Evolutionary conservation across 495 filamentous ascomycete species (phyloP), one percentile per base, ranked within the genome.

Genomic region (Aspergillus campestris): DNA sequence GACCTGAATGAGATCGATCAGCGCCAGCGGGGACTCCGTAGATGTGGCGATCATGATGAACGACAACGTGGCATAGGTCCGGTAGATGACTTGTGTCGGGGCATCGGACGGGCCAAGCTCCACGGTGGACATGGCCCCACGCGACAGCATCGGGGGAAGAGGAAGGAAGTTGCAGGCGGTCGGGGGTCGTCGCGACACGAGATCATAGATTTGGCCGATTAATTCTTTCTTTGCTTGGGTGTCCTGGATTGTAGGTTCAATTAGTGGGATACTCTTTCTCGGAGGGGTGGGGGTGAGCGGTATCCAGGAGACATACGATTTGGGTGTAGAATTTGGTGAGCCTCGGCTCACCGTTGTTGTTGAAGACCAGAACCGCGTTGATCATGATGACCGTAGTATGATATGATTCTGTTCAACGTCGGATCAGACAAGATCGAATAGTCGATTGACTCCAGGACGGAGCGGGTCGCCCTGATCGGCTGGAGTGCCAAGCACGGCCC

Each of bases 291-390:
- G 10, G 9, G 35, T 6, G 28, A 41, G 10, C 31, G 30, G n/a
- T 28, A 24, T 8, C 35, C 48, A 43, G 30, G 32, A 36, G 37
- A 62, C 75, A 38, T 65, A 96, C 92, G 40, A 99, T 84, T 60
- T 97, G 91, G 9, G 92, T 95, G 65, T 99, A 99, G 75, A 99
- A 99, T 58, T 96, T 97, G 48, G 91, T 97, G 47, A 99, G 78
- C 30, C 92, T 85, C 11, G 92, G 91, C 60, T 97, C 89, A 49
- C 92, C 92, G 47, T 86, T 86, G 65, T 95, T 95, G 63, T 99
- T 99, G 77, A 99, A 99, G 60, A 99, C 89, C 34, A 99, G 77
- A 40, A 99, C 88, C 31, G 92, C 92, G 77, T 96, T 99, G 69
- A 99, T 97, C 92, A 99, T 98, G 6, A 56, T 62, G 57, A 15